Evolutionary conservation across 495 filamentous ascomycete genomes (phyloP), one percentile per base, ranked within the genome.

Genomic region (Tuber microsphaerosporum): DNA sequence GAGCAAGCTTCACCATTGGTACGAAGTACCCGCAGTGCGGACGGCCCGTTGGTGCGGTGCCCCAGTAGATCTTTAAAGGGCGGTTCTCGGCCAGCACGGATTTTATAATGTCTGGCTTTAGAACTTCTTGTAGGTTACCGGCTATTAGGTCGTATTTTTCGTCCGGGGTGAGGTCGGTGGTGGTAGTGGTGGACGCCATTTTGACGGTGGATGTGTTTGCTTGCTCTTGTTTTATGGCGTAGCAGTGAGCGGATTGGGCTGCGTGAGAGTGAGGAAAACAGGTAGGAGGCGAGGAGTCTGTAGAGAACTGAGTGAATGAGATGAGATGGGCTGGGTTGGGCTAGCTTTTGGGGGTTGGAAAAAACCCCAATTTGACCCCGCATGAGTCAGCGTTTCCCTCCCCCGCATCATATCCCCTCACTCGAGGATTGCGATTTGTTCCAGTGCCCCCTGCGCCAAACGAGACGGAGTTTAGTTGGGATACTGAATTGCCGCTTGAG

Each of bases 11-110:
- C 76, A 97, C 85, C 82, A 89, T 90, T 20, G 91, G 88, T 2
- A 94, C 91, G 75, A 94, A 93, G 87, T 97, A 97, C 61, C 93
- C 92, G 79, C 87, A 89, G 79, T 96, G 93, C 19, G 92, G 93
- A 77, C 88, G 85, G 0, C 93, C 94, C 4, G 81, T 83, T 8
- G 93, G 93, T 34, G 92, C 92, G 19, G 92, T 95, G 71, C 92
- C 94, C 93, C 92, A 97, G 88, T 97, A 97, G 81, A 97, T 88
- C 69, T 87, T 88, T 22, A 91, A 88, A 41, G 90, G 88, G 17
- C 90, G 86, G n/a, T 91, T 88, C 83, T 95, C 87, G 17, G 89
- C 89, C 45, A 90, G 83, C 72, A 91, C 86, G 75, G 88, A 86
- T 82, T 95, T 91, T 75, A 98, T 91, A 71, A 97, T 90, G 81